phyloP scores from a whole-genome alignment of 257 asterid genomes.

The Solanum sejunctum region DNA sequence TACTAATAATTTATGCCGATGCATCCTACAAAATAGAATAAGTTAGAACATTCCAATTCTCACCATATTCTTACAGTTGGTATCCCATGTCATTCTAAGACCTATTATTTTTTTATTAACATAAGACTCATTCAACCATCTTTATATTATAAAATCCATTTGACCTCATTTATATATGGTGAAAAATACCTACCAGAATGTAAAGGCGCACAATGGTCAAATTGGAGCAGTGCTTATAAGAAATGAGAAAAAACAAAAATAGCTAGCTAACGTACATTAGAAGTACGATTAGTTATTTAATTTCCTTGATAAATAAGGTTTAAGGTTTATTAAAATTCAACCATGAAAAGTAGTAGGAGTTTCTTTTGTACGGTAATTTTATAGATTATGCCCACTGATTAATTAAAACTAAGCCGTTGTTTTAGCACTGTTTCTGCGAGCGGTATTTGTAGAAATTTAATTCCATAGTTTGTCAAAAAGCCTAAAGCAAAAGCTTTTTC shows the following conservation, averaged over 20 bases:
- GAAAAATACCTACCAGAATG: neutral
- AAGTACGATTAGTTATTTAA: neutral
- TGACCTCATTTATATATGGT: neutral
- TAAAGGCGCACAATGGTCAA: neutral
- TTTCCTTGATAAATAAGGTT: neutral
- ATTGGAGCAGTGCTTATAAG: neutral
- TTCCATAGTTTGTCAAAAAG: neutral
- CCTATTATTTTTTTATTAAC: neutral
- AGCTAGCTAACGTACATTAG: neutral
- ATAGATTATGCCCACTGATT: neutral
- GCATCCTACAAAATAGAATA: neutral
- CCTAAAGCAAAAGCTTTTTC: neutral
- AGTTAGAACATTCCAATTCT: neutral
- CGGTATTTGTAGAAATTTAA: neutral
- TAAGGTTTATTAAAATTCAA: neutral
- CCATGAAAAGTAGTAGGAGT: neutral
- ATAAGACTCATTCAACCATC: neutral
- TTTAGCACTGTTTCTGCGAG: neutral
- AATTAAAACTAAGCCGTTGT: neutral
- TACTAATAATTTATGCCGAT: too few relatives aligned
- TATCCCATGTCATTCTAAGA: neutral
- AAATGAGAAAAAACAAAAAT: neutral
- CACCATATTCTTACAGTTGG: neutral
- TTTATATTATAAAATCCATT: neutral
- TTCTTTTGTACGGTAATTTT: neutral